Percentiles rank a stretch among this genome's conserved stretches.
Evolutionary conservation across 257 asterid genomes (phyloP).

Genomic region (Solanum raphanifolium): DNA sequence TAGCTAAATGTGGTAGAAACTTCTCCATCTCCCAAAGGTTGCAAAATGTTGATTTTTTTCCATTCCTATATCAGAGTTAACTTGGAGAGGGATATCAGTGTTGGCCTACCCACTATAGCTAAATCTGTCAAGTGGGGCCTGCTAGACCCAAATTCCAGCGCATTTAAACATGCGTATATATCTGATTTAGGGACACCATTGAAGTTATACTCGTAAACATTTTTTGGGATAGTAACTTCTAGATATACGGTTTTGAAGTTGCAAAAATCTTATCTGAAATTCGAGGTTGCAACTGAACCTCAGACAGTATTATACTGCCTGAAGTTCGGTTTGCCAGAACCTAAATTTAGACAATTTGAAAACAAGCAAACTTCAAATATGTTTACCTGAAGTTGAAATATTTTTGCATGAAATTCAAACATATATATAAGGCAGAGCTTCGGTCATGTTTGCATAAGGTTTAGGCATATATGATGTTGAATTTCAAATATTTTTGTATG

Average conservation of each 20-base stretch:
- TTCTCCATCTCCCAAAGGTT: background rate
- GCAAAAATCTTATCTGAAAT: background rate
- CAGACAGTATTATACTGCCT: no score
- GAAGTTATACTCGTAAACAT: background rate
- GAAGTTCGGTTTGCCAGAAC: background rate
- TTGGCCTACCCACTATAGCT: background rate
- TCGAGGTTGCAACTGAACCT: no score
- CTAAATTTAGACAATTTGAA: no score
- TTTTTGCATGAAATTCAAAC: no score
- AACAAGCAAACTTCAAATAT: no score
- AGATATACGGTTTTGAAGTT: background rate
- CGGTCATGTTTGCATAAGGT: no score
- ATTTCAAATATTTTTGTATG: no score
- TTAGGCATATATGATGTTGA: no score
- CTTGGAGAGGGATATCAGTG: background rate
- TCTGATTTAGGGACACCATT: background rate
- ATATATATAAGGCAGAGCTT: no score
- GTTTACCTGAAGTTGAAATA: no score
- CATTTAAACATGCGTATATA: background rate
- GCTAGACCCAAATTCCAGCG: background rate
- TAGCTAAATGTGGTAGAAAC: background rate
- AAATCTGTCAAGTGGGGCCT: background rate
- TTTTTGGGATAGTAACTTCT: background rate
- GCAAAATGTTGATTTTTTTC: background rate
- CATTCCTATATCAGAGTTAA: background rate